Evolutionary conservation across 352 stramenopile genomes (phyloP).

Genomic region (Globisporangium middletonii): DNA sequence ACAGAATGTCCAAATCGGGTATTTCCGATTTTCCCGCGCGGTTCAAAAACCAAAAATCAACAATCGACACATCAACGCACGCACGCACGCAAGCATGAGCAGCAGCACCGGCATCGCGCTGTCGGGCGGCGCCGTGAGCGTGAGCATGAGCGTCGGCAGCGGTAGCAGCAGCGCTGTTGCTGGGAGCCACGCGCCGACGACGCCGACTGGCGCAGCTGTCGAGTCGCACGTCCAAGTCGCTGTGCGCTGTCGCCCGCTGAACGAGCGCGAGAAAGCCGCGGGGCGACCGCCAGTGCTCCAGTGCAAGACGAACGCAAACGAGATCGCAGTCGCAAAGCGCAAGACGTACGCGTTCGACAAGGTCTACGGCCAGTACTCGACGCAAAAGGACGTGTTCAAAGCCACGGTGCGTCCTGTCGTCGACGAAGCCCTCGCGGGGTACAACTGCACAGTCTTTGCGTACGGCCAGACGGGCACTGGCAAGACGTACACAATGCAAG

Average conservation of each 20-base stretch:
- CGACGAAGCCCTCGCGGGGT: conserved; percentile 93
- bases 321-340: conserved; percentile 82
- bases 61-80: background rate
- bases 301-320: conserved; percentile 81
- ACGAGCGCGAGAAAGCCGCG: conserved; percentile 79
- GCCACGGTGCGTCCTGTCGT: conserved; percentile 91
- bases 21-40: background rate
- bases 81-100: background rate
- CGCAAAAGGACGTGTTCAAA: conserved; percentile 97
- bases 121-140: conserved; percentile 1
- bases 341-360: conserved; percentile 91
- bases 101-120: conserved; percentile 2
- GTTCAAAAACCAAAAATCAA: background rate
- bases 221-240: conserved; percentile 80
- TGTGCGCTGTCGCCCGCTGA: conserved; percentile 87
- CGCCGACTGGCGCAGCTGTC: background rate
- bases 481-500: conserved; percentile 99
- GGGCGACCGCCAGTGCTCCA: conserved; percentile 76
- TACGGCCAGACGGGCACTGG: conserved; percentile 97
- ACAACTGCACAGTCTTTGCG: conserved; percentile 96
- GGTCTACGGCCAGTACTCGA: conserved; percentile 94
- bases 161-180: background rate
- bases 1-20: too few relatives aligned
- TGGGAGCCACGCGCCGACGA: background rate
- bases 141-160: conserved; percentile 3